Percentiles rank a stretch among this genome's conserved stretches.
phyloP scores from a whole-genome alignment of 2,329 filamentous ascomycete species.

The Coniochaeta prunicola region DNA sequence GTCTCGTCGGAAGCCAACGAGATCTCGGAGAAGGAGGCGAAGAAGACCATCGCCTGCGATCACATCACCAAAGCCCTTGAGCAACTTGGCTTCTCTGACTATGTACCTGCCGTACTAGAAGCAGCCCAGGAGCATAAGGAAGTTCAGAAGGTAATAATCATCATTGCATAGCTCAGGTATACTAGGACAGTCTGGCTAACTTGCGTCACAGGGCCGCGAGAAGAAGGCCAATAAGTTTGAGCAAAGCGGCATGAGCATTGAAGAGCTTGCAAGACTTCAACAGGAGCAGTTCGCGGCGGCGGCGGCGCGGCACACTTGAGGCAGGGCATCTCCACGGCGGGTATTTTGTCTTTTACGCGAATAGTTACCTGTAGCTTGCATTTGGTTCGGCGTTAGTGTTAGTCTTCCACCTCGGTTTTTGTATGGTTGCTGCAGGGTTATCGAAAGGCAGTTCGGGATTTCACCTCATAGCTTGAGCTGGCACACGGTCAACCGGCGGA shows the following conservation, averaged over 20 bases:
- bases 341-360: neutral
- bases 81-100: slow-evolving; percentile 87
- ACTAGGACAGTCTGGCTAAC: too few species aligned
- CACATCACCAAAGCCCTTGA: slow-evolving; percentile 94
- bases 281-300: slow-evolving; percentile 86
- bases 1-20: slow-evolving; percentile 99
- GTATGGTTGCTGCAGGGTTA: neutral
- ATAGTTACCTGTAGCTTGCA: neutral
- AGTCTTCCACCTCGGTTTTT: neutral
- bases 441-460: neutral
- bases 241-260: slow-evolving; percentile 83
- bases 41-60: slow-evolving; percentile 98
- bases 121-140: slow-evolving; percentile 91
- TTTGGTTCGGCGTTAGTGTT: neutral
- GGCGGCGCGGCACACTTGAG: slow-evolving; percentile 44
- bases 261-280: slow-evolving; percentile 82
- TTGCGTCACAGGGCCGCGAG: slow-evolving; percentile 65
- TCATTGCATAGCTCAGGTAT: too few species aligned
- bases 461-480: too few species aligned
- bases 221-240: slow-evolving; percentile 98
- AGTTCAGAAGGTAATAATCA: slow-evolving; percentile 68
- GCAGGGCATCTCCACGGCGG: neutral
- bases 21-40: slow-evolving; percentile 96
- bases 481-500: too few species aligned
- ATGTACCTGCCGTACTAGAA: slow-evolving; percentile 79